Percentiles rank a stretch among this genome's conserved stretches.
Evolutionary conservation across 2,329 filamentous ascomycete species (phyloP).

Genomic region (Verticillium nubilum): DNA sequence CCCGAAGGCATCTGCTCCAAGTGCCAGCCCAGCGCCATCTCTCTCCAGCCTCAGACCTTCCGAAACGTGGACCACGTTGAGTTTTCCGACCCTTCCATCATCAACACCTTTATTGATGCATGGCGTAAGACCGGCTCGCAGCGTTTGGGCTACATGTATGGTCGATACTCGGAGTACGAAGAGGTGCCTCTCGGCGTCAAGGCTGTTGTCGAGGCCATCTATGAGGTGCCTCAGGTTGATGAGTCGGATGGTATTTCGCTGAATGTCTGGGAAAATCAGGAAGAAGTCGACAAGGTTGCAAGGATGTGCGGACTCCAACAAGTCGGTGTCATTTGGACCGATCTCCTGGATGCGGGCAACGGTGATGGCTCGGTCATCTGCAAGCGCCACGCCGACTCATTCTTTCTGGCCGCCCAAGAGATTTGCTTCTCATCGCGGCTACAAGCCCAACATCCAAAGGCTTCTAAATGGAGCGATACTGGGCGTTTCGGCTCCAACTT

Average conservation of each 20-base stretch:
- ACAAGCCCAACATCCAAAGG: conserved; percentile 82
- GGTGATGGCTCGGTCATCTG: conserved; percentile 85
- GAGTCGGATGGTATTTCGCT: conserved; percentile 86
- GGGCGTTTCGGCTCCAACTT: conserved; percentile 94
- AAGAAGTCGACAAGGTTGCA: conserved; percentile 75
- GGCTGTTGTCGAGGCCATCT: conserved; percentile 93
- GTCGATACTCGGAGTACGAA: conserved; percentile 82
- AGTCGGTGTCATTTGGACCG: conserved; percentile 91
- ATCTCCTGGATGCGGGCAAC: conserved; percentile 74
- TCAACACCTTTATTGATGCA: conserved; percentile 85
- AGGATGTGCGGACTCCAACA: conserved; percentile 78
- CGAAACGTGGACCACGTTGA: conserved; percentile 99
- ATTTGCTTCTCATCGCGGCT: conserved; percentile 83
- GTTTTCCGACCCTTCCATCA: conserved; percentile 77
- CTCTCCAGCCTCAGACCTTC: conserved; percentile 85
- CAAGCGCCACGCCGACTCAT: conserved; percentile 93
- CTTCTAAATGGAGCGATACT: conserved; percentile 95
- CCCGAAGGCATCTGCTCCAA: conserved; percentile 97
- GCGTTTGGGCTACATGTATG: conserved; percentile 85
- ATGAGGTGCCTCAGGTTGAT: conserved; percentile 87
- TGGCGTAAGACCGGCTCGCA: conserved; percentile 85
- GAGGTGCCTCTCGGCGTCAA: conserved; percentile 93
- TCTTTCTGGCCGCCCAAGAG: conserved; percentile 88
- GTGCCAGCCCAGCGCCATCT: conserved; percentile 96
- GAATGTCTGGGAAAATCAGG: conserved; percentile 78